Evolutionary conservation across 768 basidiomycete species (phyloP), one percentile per base, ranked within the genome.

Genomic region (Tricholoma furcatifolium): DNA sequence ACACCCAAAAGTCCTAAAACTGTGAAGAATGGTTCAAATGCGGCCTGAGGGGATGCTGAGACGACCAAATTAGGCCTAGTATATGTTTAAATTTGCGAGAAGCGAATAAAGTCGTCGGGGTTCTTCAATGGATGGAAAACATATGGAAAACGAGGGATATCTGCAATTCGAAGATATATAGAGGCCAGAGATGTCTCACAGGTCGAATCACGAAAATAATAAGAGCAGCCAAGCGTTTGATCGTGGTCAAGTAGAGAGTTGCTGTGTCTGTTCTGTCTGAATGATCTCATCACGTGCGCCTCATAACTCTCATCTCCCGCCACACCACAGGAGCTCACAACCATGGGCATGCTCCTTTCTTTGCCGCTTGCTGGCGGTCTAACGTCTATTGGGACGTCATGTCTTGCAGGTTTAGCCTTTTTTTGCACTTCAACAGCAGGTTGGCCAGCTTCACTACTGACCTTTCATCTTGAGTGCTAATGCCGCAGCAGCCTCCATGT

Each of bases 391-490:
- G 93, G 80, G 1, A 78, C 92, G 10, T 95, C 93, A 69, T 92
- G 88, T 61, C 73, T 98, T 12, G 87, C 84, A 1, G 89, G 89
- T 4, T 61, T 91, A 24, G 90, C 91, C 0, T 93, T 93, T 65
- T 93, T 85, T 69, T 93, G 84, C 63, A 91, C 91, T 7, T 91
- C 89, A 35, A 91, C 85, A 40, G 90, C 91, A 62, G 91, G 91
- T 85, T 54, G 56, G 78, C 68, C 23, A 2, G 20, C 3, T 31
- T 30, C 36, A 39, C n/a, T 52, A 42, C 38, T 31, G 30, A 32
- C 43, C 30, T 42, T 20, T 34, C 18, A 36, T 46, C 47, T n/a
- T 24, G 43, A 4, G 27, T 21, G 50, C 52, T 57, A 36, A 55
- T 51, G 56, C 40, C 38, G 47, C 58, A 60, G 62, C 71, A 85